Evolutionary conservation across 2,329 filamentous ascomycete genomes (phyloP), one percentile per base, ranked within the genome.

Genomic region (Ceratocystis colombiana): DNA sequence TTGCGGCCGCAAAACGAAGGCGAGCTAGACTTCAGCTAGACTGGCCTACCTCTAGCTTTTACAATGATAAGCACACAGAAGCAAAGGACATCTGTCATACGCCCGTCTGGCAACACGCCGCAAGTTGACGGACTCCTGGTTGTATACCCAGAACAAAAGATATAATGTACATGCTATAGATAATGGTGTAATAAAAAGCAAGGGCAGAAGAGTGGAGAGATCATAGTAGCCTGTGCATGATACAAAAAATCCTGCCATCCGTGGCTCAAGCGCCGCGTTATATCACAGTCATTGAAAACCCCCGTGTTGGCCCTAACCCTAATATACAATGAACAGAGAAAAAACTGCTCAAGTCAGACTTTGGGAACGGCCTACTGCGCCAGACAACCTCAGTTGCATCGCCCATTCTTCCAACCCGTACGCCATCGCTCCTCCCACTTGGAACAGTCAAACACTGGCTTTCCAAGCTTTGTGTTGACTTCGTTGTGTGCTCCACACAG

Each of bases 361-460:
- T 5, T 12, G 10, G 37, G 37, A 3, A 12, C 37, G 10, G n/a
- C 12, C 28, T 17, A 41, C 37, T 41, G 5, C 15, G 17, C 28
- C 5, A 20, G 28, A 62, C 15, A n/a, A 48, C 67, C 71, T 73
- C 68, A 85, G 69, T 84, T 83, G 71, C 84, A 87, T 2, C 82
- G 79, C 37, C 84, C 84, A 72, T 87, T 86, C 74, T 83, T 84
- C 87, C 89, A 96, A 0, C 94, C 94, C 1, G 88, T 94, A 77
- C 88, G 82, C 94, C 94, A 99, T 74, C 94, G 83, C 80, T 97
- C 89, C 75, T 96, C 87, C 93, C 94, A 97, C 72, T 80, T 84
- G 66, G 79, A 80, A 77, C 94, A 99, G 79, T 99, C 91, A 77
- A 99, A 99, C 71, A 82, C 82, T 68, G 84, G 81, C 82, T 99